Conservation (phyloP, 176 grass and related monocot genomes). For the Ananas comosus region DNA sequence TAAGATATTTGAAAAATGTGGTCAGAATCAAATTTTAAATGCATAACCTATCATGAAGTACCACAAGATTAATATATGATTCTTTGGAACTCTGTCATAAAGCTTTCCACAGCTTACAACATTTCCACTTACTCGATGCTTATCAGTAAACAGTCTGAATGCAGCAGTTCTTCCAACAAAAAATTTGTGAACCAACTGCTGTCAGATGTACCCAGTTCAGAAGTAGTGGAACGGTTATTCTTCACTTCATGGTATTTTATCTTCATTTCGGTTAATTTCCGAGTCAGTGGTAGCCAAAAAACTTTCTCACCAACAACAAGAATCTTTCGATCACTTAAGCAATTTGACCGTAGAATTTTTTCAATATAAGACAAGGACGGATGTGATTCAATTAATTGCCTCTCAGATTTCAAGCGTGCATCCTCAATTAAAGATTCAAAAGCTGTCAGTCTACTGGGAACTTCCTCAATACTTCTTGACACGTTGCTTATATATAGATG, state of each 20-base stretch:
- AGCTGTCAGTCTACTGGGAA: conserved; percentile 43
- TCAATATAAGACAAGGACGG: conserved; percentile 50
- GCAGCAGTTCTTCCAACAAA: conserved; percentile 24
- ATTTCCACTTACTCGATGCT: conserved; percentile 43
- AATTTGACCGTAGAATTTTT: conserved; percentile 37
- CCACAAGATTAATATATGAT: background rate
- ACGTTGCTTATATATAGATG: conserved; percentile 52
- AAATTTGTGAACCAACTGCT: conserved; percentile 24
- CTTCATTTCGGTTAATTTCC: conserved; percentile 48
- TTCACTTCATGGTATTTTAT: conserved; percentile 33
- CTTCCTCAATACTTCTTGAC: conserved; percentile 32
- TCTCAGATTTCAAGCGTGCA: conserved; percentile 28
- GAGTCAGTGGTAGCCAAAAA: conserved; percentile 55
- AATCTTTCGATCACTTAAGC: conserved; percentile 27
- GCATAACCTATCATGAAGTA: background rate
- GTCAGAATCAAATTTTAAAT: background rate
- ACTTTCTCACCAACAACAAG: conserved; percentile 49
- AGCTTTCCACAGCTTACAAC: conserved; percentile 4
- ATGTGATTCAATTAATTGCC: conserved; percentile 40
- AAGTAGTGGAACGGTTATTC: conserved; percentile 14
- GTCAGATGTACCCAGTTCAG: conserved; percentile 20
- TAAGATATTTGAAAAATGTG: background rate
- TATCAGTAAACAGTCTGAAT: conserved; percentile 50
- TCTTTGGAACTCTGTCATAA: conserved; percentile 9
- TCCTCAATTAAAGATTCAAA: conserved; percentile 42